A percentile compares a stretch with the other conserved stretches of the same genome.
Evolutionary conservation across 164 flowering plant genomes (phyloP).

Genomic region (Taxillus chinensis): DNA sequence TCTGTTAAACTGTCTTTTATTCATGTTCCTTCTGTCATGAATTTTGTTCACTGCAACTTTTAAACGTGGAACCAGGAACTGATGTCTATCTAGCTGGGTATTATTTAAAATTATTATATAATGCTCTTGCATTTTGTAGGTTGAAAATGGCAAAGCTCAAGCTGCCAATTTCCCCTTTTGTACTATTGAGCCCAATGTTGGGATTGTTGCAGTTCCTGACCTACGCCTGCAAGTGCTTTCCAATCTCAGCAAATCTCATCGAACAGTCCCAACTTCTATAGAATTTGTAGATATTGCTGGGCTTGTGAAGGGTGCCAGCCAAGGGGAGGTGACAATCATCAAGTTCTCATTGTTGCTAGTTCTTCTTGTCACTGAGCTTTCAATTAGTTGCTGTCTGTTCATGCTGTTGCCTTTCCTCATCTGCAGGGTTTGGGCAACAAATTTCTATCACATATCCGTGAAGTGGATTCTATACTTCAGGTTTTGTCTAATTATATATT

Average conservation of each 20-base stretch:
- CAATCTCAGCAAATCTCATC: slow-evolving; percentile 78
- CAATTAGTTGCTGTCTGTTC: not conserved
- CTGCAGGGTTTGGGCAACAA: slow-evolving; percentile 82
- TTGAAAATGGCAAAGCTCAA: slow-evolving; percentile 98
- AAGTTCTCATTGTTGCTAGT: not conserved
- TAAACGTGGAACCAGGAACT: too few species aligned
- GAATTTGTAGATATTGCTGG: slow-evolving; percentile 99
- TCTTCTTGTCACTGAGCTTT: slow-evolving; percentile 1
- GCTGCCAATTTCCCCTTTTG: slow-evolving; percentile 99
- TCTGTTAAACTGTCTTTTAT: too few species aligned
- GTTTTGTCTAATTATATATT: slow-evolving; percentile 22
- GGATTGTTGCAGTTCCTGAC: slow-evolving; percentile 95
- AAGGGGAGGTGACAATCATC: slow-evolving; percentile 77
- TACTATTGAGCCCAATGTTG: slow-evolving; percentile 98
- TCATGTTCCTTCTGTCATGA: too few species aligned
- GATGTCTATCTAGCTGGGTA: too few species aligned
- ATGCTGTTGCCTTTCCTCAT: not conserved
- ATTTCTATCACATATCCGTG: slow-evolving; percentile 82
- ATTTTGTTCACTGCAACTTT: too few species aligned
- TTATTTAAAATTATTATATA: not conserved
- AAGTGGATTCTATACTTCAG: slow-evolving; percentile 94
- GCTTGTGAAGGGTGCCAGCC: slow-evolving; percentile 98
- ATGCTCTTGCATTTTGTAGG: slow-evolving; percentile 31
- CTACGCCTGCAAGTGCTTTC: slow-evolving; percentile 76
- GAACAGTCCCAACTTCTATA: slow-evolving; percentile 76